These are phyloP conservation scores for Scopulariopsis brevicaulis DNA, from an alignment of 2,329 filamentous ascomycete genomes.

Conservation along the genomic window DNA sequence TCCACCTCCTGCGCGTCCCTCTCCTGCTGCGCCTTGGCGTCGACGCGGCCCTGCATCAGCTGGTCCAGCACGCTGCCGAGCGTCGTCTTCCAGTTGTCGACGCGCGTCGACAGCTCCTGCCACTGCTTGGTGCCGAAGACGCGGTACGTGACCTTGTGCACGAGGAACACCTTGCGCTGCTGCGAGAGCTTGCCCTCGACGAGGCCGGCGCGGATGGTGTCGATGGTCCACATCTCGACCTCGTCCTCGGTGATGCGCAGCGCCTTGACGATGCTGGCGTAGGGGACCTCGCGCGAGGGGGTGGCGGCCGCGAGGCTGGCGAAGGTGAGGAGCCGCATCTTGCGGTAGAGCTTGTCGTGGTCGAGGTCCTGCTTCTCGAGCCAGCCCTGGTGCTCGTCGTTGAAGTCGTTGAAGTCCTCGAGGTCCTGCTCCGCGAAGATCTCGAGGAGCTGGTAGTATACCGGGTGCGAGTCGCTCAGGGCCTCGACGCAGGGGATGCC, in stretches of 20 bases:
- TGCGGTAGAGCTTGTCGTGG: slow-evolving; percentile 67
- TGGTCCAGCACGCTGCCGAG: slow-evolving; percentile 69
- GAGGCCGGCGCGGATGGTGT: slow-evolving; percentile 89
- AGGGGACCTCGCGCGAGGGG: slow-evolving; percentile 78
- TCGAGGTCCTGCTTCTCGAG: slow-evolving; percentile 67
- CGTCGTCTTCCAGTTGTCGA: slow-evolving; percentile 85
- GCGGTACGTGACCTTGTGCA: slow-evolving; percentile 92
- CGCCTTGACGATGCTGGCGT: slow-evolving; percentile 71
- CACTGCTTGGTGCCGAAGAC: slow-evolving; percentile 98
- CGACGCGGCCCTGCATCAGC: slow-evolving; percentile 69
- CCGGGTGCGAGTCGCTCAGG: slow-evolving; percentile 70
- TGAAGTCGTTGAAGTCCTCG: slow-evolving; percentile 92
- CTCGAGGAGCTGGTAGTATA: slow-evolving; percentile 85
- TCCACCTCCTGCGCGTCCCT: slow-evolving; percentile 63
- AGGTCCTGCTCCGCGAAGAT: slow-evolving; percentile 91
- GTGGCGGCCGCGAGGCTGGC: slow-evolving; percentile 78
- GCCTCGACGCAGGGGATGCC: slow-evolving; percentile 76
- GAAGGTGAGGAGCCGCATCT: slow-evolving; percentile 93
- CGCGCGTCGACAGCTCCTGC: slow-evolving; percentile 79
- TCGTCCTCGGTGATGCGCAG: slow-evolving; percentile 74
- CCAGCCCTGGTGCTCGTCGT: slow-evolving; percentile 80
- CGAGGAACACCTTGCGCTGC: slow-evolving; percentile 82
- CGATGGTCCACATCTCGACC: slow-evolving; percentile 97
- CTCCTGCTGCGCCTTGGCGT: slow-evolving; percentile 67
- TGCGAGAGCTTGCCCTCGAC: slow-evolving; percentile 96